These are phyloP conservation scores for Aaosphaeria arxii DNA, from an alignment of 2,329 filamentous ascomycete genomes.

Conservation along the genomic window DNA sequence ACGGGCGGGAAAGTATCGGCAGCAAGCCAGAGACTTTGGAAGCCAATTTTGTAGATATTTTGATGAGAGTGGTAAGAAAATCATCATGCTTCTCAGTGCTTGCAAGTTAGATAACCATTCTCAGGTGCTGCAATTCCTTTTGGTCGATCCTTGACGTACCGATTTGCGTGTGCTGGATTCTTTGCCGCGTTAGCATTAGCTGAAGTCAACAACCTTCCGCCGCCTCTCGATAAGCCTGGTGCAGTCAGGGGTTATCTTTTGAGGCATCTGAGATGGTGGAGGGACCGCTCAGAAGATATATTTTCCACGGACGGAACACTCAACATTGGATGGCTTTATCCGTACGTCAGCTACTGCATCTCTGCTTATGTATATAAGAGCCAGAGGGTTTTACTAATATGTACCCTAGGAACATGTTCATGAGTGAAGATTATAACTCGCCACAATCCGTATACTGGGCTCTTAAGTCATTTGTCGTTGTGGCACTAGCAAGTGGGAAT, in stretches of 20 bases:
- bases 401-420: neutral
- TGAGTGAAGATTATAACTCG: neutral
- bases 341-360: neutral
- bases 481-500: neutral
- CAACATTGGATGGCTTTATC: neutral
- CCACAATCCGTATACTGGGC: neutral
- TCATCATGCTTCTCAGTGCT: neutral
- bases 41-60: slow-evolving; percentile 49
- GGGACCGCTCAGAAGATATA: neutral
- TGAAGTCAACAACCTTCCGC: neutral
- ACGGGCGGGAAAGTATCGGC: slow-evolving; percentile 37
- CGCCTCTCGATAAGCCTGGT: neutral
- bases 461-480: neutral
- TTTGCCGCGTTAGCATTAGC: neutral
- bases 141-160: neutral
- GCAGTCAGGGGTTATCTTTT: neutral
- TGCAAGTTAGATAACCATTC: neutral
- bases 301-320: neutral
- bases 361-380: neutral
- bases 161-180: slow-evolving; percentile 1
- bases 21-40: slow-evolving; percentile 43
- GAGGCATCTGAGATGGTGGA: slow-evolving; percentile 1
- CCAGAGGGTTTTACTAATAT: neutral
- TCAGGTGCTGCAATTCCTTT: slow-evolving; percentile 1
- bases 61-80: slow-evolving; percentile 39